A percentile compares a stretch with the other conserved stretches of the same genome.
These are phyloP conservation scores for Eudorina sp. DNA, from an alignment of 139 green algal species.

Conservation along the genomic window DNA sequence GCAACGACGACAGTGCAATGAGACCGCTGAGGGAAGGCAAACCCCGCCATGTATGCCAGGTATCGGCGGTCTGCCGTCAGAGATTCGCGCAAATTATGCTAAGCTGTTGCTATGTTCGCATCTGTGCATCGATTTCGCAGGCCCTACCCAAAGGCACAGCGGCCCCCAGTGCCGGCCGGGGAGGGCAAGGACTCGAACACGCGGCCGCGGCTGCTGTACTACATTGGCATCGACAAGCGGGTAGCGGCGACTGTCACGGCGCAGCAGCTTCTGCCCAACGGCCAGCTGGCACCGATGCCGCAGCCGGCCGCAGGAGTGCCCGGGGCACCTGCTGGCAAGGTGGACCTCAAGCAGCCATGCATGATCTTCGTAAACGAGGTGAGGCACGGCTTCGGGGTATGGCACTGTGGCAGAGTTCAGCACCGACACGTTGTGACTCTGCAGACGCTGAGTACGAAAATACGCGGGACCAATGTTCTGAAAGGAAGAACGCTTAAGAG, in stretches of 20 bases:
- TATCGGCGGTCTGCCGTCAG: too few species aligned
- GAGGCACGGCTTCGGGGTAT: neutral
- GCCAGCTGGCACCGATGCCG: conserved; percentile 43
- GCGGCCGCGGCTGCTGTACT: conserved; percentile 48
- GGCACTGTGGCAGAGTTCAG: neutral
- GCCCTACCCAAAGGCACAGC: conserved; percentile 35
- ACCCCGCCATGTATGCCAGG: too few species aligned
- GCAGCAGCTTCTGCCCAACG: conserved; percentile 77
- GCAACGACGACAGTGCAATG: too few species aligned
- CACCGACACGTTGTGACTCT: too few species aligned
- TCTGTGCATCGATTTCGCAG: too few species aligned
- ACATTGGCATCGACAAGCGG: conserved; percentile 55
- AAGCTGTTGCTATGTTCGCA: too few species aligned
- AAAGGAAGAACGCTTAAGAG: too few species aligned
- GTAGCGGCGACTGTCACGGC: conserved; percentile 61
- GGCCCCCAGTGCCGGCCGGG: neutral
- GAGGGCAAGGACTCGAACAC: neutral
- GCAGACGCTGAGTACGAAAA: too few species aligned
- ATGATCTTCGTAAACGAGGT: conserved; percentile 28
- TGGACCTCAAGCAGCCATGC: conserved; percentile 47
- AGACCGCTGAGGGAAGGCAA: too few species aligned
- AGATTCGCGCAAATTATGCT: too few species aligned
- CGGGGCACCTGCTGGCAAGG: neutral
- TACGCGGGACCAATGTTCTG: too few species aligned
- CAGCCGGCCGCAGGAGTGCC: conserved; percentile 45